A percentile compares a stretch with the other conserved stretches of the same genome.
These are phyloP conservation scores for Yamadazyma nakazawae DNA, from an alignment of 805 yeast genomes.

Conservation along the genomic window DNA sequence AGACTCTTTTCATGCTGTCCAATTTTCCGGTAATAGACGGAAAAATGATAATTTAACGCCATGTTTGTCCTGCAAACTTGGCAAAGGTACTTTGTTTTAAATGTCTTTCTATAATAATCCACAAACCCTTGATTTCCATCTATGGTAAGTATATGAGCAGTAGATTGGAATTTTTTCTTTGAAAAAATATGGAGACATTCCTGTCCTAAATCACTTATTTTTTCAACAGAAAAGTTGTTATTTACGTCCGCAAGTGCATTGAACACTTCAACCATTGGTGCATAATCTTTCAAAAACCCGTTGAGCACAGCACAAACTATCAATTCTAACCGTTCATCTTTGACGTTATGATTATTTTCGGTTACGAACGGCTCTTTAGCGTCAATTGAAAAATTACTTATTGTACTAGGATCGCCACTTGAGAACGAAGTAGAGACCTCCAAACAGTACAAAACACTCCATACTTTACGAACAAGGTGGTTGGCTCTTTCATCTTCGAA, in stretches of 20 bases:
- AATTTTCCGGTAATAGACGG: constrained; percentile 35
- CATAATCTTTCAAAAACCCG: constrained; percentile 4
- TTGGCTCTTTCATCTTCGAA: constrained; percentile 17
- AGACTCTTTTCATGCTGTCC: constrained; percentile 27
- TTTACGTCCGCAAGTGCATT: constrained; percentile 16
- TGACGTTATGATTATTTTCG: constrained; percentile 16
- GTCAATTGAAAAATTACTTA: constrained; percentile 12
- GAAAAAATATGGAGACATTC: constrained; percentile 11
- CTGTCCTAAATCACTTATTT: constrained; percentile 9
- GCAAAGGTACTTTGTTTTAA: constrained; percentile 7
- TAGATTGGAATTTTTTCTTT: background rate
- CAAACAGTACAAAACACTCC: constrained; percentile 18
- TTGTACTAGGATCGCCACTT: constrained; percentile 18
- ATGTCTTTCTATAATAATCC: constrained; percentile 7
- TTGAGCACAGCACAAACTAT: constrained; percentile 6
- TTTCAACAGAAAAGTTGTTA: constrained; percentile 12
- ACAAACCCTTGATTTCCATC: background rate
- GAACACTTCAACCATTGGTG: constrained; percentile 14
- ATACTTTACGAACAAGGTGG: constrained; percentile 23
- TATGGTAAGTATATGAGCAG: background rate
- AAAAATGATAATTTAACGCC: constrained; percentile 28
- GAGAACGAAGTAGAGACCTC: constrained; percentile 13
- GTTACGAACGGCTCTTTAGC: constrained; percentile 15
- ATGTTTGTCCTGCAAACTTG: constrained; percentile 4
- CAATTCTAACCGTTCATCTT: constrained; percentile 14